These are phyloP conservation scores for Candida methanosorbosa DNA, from an alignment of 805 yeast genomes.

Conservation along the genomic window DNA sequence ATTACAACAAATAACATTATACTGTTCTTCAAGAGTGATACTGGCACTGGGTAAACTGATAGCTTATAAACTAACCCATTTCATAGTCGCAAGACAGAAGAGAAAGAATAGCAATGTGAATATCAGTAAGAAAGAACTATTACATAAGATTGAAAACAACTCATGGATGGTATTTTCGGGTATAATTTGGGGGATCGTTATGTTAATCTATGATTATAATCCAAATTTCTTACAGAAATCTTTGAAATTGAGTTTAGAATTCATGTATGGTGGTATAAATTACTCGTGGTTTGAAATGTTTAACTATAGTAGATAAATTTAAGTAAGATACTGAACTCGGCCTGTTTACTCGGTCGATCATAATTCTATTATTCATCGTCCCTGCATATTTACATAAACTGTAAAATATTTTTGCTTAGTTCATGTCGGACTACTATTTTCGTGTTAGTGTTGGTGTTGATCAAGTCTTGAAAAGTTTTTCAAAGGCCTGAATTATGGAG, in stretches of 20 bases:
- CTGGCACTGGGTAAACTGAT: constrained; percentile 51
- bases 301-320: constrained; percentile 16
- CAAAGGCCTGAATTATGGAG: no score
- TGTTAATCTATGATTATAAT: constrained; percentile 59
- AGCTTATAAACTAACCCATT: constrained; percentile 17
- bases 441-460: no score
- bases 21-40: constrained; percentile 60
- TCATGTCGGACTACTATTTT: no score
- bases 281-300: constrained; percentile 22
- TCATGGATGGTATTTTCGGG: constrained; percentile 59
- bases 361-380: no score
- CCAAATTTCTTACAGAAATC: constrained; percentile 56
- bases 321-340: no score
- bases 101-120: not conserved
- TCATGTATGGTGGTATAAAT: constrained; percentile 55
- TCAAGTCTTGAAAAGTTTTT: no score
- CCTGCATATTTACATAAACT: no score
- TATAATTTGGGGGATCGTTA: constrained; percentile 63
- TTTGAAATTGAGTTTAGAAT: constrained; percentile 60
- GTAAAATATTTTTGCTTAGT: no score
- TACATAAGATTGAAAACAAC: constrained; percentile 17
- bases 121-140: constrained; percentile 3
- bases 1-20: constrained; percentile 67
- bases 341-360: no score
- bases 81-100: not conserved